Evolutionary conservation across 176 grass and related monocot species (phyloP).

Genomic region (Tillandsia leiboldiana): DNA sequence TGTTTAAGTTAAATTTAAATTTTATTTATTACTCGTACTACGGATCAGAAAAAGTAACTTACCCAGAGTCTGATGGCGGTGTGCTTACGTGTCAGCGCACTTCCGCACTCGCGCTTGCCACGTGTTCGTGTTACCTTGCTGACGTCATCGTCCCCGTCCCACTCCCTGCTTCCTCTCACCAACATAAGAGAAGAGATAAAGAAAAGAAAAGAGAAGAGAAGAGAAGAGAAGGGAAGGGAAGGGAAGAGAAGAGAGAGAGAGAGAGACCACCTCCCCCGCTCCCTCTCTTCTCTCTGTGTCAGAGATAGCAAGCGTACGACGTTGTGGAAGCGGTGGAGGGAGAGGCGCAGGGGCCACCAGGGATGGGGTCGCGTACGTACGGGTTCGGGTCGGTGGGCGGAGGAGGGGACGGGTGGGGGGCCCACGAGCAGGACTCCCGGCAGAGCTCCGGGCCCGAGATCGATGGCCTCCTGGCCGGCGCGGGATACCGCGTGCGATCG

Average conservation of each 20-base stretch:
- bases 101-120: not conserved
- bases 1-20: too few species aligned
- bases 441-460: not conserved
- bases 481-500: constrained; percentile 2
- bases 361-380: not conserved
- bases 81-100: not conserved
- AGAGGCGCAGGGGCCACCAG: not conserved
- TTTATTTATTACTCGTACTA: too few species aligned
- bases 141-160: not conserved
- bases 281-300: not conserved
- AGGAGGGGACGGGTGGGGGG: not conserved
- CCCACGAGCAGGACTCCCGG: not conserved
- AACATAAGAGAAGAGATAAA: not conserved
- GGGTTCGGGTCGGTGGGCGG: not conserved
- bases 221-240: not conserved
- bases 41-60: not conserved
- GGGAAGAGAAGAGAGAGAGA: not conserved
- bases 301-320: not conserved
- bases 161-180: not conserved
- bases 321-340: too few species aligned
- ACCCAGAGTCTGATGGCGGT: not conserved
- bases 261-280: not conserved
- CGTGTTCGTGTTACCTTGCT: not conserved
- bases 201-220: not conserved
- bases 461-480: constrained; percentile 6